A percentile compares a stretch with the other conserved stretches of the same genome.
These are phyloP conservation scores for Ruellia speciosa DNA, from an alignment of 305 asterid species.

Conservation along the genomic window DNA sequence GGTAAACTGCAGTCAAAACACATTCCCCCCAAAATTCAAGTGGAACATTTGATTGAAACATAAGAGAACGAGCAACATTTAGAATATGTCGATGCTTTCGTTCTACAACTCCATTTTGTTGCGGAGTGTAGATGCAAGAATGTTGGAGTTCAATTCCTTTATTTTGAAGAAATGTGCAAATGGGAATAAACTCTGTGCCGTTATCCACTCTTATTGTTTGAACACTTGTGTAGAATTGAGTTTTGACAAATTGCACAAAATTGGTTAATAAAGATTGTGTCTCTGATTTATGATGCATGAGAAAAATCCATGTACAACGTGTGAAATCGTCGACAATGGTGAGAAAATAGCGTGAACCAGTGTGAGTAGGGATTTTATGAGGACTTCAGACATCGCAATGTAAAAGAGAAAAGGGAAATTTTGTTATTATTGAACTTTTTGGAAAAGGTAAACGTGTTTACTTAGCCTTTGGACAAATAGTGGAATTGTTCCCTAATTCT, in stretches of 20 bases:
- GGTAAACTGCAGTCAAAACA: neutral
- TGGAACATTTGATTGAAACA: too few relatives aligned
- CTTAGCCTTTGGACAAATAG: too few relatives aligned
- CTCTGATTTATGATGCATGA: neutral
- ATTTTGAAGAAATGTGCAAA: neutral
- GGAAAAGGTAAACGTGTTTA: too few relatives aligned
- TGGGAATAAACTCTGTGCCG: neutral
- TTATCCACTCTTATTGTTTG: neutral
- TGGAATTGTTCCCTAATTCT: too few relatives aligned
- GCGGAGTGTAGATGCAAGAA: neutral
- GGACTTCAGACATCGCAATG: neutral
- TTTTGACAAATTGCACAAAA: neutral
- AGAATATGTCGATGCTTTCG: neutral
- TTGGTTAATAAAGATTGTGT: neutral
- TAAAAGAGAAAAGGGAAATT: too few relatives aligned
- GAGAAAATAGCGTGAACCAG: neutral
- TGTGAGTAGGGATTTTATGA: neutral
- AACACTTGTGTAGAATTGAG: neutral
- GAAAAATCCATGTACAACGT: neutral
- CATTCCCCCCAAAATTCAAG: too few relatives aligned
- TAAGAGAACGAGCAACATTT: too few relatives aligned
- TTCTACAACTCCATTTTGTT: too few relatives aligned
- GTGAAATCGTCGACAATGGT: neutral
- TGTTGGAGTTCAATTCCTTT: neutral
- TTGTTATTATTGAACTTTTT: too few relatives aligned